Evolutionary conservation across 2,329 filamentous ascomycete genomes (phyloP).

Genomic region (Septoria petroselini): DNA sequence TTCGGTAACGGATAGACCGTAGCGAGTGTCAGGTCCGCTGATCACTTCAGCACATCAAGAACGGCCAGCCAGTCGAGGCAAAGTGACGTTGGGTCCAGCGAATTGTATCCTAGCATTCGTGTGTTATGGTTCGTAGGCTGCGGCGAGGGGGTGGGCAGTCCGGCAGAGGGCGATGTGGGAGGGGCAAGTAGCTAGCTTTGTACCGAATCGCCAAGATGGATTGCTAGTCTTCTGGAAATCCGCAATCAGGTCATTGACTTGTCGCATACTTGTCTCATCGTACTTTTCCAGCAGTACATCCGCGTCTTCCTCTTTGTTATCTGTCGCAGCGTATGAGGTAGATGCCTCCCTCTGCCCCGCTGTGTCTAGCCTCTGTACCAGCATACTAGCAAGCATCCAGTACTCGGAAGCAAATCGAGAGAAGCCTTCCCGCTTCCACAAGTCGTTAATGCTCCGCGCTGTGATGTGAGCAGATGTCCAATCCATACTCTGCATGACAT

Average conservation of each 20-base stretch:
- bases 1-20: neutral
- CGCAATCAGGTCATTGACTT: constrained; percentile 12
- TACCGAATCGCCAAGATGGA: constrained; percentile 1
- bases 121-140: neutral
- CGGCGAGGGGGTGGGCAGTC: constrained; percentile 6
- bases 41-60: neutral
- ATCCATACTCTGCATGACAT: neutral
- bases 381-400: constrained; percentile 12
- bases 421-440: constrained; percentile 10
- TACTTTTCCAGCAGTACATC: constrained; percentile 9
- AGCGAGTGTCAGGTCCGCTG: neutral
- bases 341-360: neutral
- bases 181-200: neutral
- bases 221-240: constrained; percentile 6
- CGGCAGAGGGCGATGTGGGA: constrained; percentile 4
- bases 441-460: neutral
- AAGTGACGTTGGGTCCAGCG: neutral
- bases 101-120: neutral
- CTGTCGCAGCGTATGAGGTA: too few relatives aligned
- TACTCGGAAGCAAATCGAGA: constrained; percentile 8
- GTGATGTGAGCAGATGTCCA: neutral
- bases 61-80: neutral
- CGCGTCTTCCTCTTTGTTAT: neutral
- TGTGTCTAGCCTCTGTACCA: constrained; percentile 5
- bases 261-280: constrained; percentile 12